Percentiles rank a stretch among this genome's conserved stretches.
These are phyloP conservation scores for Phytomonas serpens DNA, from an alignment of 208 protist genomes.

Conservation along the genomic window DNA sequence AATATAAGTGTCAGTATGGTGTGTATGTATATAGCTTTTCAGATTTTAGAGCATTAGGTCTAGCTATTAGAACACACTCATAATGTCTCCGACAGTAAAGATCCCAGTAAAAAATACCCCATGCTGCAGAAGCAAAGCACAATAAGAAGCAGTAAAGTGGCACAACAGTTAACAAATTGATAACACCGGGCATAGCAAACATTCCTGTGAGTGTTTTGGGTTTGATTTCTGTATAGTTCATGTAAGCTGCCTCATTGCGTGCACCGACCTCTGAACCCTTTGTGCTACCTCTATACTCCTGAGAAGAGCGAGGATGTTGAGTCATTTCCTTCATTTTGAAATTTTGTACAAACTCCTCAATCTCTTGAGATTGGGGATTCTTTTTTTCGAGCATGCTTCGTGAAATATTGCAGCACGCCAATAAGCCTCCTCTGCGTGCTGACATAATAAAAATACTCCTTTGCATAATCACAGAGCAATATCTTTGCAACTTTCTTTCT, in stretches of 20 bases:
- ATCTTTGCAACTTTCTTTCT: neutral
- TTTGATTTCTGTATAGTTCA: conserved; percentile 70
- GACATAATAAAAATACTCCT: conserved; percentile 29
- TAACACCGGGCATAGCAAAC: conserved; percentile 58
- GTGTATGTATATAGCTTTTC: conserved; percentile 8
- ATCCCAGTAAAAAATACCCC: conserved; percentile 86
- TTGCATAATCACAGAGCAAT: conserved; percentile 23
- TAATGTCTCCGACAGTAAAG: conserved; percentile 73
- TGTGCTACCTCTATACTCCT: conserved; percentile 61
- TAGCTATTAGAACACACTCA: conserved; percentile 71
- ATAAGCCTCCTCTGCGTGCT: conserved; percentile 16
- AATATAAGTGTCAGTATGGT: neutral
- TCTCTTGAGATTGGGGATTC: conserved; percentile 23
- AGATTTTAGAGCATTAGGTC: conserved; percentile 33
- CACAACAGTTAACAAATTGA: conserved; percentile 72
- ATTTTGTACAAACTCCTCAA: conserved; percentile 27
- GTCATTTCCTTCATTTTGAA: conserved; percentile 65
- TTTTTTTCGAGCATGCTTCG: conserved; percentile 19
- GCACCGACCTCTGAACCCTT: conserved; percentile 82
- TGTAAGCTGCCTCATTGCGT: conserved; percentile 81
- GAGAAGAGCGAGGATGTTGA: conserved; percentile 43
- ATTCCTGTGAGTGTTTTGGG: conserved; percentile 39
- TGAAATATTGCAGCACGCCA: conserved; percentile 19
- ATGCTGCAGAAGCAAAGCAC: conserved; percentile 42
- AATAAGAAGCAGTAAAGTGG: conserved; percentile 60